Percentiles rank a stretch among this genome's conserved stretches.
These are phyloP conservation scores for Pythium aquatile DNA, from an alignment of 352 stramenopile genomes.

Conservation along the genomic window DNA sequence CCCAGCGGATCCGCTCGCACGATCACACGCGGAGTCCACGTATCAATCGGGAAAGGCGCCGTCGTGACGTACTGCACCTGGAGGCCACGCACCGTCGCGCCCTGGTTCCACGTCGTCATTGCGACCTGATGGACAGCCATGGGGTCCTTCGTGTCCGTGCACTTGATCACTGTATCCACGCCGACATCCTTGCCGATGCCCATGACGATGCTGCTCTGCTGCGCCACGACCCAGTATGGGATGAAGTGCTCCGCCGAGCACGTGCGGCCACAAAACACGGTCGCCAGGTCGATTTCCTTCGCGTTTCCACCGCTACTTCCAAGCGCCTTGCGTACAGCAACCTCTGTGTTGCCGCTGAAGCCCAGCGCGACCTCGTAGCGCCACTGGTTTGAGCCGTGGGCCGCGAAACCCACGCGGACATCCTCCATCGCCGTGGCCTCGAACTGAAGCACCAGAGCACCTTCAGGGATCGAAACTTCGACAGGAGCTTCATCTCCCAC, in stretches of 20 bases:
- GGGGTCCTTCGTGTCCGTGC: conserved; percentile 36
- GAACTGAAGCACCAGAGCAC: conserved; percentile 62
- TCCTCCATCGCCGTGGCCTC: conserved; percentile 65
- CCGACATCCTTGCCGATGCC: conserved; percentile 55
- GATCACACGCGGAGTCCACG: conserved; percentile 45
- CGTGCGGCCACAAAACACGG: conserved; percentile 70
- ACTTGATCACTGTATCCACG: conserved; percentile 54
- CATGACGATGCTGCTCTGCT: conserved; percentile 40
- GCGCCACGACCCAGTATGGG: conserved; percentile 67
- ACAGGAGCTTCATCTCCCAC: conserved; percentile 8
- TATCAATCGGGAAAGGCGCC: conserved; percentile 34
- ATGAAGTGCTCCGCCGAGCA: conserved; percentile 59
- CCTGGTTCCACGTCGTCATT: conserved; percentile 69
- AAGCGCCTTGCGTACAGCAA: conserved; percentile 61
- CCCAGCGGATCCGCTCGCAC: conserved; percentile 61
- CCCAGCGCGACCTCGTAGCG: conserved; percentile 64
- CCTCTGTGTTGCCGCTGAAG: conserved; percentile 72
- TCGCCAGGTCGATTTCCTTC: conserved; percentile 53
- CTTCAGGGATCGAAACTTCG: conserved; percentile 20
- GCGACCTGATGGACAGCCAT: conserved; percentile 42
- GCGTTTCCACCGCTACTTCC: conserved; percentile 10
- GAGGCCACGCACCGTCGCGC: conserved; percentile 49
- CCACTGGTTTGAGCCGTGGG: conserved; percentile 37
- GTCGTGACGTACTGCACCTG: conserved; percentile 37
- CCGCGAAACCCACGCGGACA: conserved; percentile 63